Evolutionary conservation across 1,139 yeast genomes (phyloP).

Genomic region (Pichia cactophila): DNA sequence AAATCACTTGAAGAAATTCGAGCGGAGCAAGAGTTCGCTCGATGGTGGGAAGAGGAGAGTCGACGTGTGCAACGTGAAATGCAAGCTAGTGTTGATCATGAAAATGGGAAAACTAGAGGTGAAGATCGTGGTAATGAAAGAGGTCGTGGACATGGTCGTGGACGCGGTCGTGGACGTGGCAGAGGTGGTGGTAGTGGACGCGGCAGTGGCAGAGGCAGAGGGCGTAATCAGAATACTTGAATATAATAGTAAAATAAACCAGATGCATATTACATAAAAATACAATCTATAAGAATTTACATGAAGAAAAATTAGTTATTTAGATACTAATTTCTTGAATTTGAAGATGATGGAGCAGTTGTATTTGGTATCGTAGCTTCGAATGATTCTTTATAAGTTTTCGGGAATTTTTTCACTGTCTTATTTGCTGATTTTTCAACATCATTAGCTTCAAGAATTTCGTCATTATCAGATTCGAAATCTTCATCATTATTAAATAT

Average conservation of each 20-base stretch:
- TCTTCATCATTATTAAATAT: neutral
- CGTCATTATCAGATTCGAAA: slow-evolving; percentile 8
- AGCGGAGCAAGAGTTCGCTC: slow-evolving; percentile 71
- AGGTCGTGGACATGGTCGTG: neutral
- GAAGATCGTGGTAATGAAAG: slow-evolving; percentile 2
- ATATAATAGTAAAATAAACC: neutral
- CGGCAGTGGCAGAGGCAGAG: neutral
- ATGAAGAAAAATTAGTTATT: neutral
- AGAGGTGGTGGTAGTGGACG: neutral
- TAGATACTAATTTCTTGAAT: neutral
- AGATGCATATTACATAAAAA: neutral
- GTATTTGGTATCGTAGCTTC: slow-evolving; percentile 7
- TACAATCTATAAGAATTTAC: neutral
- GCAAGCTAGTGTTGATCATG: slow-evolving; percentile 21
- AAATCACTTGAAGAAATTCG: slow-evolving; percentile 60
- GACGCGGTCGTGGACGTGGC: neutral
- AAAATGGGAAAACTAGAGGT: neutral
- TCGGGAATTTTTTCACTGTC: slow-evolving; percentile 9
- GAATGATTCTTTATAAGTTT: slow-evolving; percentile 12
- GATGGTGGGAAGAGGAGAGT: slow-evolving; percentile 78
- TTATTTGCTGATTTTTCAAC: slow-evolving; percentile 9
- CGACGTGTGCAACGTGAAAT: slow-evolving; percentile 45
- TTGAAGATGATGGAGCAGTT: neutral
- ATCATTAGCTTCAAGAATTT: slow-evolving; percentile 10
- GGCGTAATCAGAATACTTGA: neutral